phyloP scores from a whole-genome alignment of 2,329 filamentous ascomycete species.

The Colletotrichum cordylinicola region DNA sequence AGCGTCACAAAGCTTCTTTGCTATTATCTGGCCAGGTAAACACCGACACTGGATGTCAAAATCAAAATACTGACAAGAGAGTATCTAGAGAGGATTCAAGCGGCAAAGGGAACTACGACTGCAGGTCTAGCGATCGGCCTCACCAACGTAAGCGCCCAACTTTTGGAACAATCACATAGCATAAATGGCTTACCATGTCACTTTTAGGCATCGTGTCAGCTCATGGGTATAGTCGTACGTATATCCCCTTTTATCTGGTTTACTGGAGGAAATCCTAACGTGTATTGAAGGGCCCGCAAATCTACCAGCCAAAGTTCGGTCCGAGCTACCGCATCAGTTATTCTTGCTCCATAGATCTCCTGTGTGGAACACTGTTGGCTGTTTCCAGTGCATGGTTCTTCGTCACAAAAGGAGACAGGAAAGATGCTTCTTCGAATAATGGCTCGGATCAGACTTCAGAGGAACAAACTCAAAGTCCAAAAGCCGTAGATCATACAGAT shows the following conservation, averaged over 20 bases:
- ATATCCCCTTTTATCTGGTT: too few species aligned
- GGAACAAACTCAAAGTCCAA: not conserved
- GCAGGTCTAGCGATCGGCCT: slow-evolving; percentile 42
- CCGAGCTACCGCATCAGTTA: slow-evolving; percentile 43
- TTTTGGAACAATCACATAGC: not conserved
- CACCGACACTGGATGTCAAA: accelerated
- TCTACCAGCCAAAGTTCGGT: slow-evolving; percentile 44
- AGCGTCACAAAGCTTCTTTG: slow-evolving; percentile 41
- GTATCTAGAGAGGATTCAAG: slow-evolving; percentile 38
- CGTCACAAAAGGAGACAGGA: slow-evolving; percentile 21
- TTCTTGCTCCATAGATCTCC: slow-evolving; percentile 36
- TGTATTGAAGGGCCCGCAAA: slow-evolving; percentile 35
- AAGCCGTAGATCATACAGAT: not conserved
- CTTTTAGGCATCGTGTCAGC: slow-evolving; percentile 30
- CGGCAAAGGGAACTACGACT: slow-evolving; percentile 41
- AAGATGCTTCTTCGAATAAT: not conserved
- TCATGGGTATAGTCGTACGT: slow-evolving; percentile 41
- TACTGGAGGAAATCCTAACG: not conserved
- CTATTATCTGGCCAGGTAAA: slow-evolving; percentile 42
- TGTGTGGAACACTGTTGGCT: slow-evolving; percentile 30
- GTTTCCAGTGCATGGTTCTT: slow-evolving; percentile 27
- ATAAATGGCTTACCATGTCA: not conserved
- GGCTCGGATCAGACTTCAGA: not conserved
- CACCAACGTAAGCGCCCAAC: slow-evolving; percentile 32
- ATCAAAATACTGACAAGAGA: not conserved